These are phyloP conservation scores for Apiospora koreana DNA, from an alignment of 2,329 filamentous ascomycete genomes.

Conservation along the genomic window DNA sequence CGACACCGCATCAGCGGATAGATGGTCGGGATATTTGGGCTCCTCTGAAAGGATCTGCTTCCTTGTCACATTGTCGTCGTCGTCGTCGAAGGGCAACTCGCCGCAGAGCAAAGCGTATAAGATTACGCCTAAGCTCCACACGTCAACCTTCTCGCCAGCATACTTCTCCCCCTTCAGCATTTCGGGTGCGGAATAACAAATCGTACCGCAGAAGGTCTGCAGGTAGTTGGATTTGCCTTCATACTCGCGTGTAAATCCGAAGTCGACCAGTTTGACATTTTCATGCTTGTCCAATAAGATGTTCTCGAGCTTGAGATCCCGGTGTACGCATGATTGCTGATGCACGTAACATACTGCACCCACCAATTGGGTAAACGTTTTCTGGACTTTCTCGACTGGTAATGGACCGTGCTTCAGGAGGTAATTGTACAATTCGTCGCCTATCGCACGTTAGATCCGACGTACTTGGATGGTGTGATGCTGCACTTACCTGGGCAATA, in stretches of 20 bases:
- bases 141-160: conserved; percentile 95
- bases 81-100: conserved; percentile 93
- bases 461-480: too few species aligned
- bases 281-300: conserved; percentile 95
- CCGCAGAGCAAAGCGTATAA: conserved; percentile 80
- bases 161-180: conserved; percentile 99
- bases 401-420: conserved; percentile 85
- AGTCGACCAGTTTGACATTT: conserved; percentile 97
- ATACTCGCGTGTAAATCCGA: conserved; percentile 97
- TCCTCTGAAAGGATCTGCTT: conserved; percentile 82
- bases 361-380: conserved; percentile 93
- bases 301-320: conserved; percentile 94
- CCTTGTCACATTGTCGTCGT: conserved; percentile 87
- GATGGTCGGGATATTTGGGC: conserved; percentile 78
- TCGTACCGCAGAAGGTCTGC: conserved; percentile 95
- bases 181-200: conserved; percentile 96
- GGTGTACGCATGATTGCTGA: conserved; percentile 91
- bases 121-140: conserved; percentile 89
- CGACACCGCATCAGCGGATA: conserved; percentile 75
- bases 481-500: conserved; percentile 82
- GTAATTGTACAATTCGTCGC: conserved; percentile 97
- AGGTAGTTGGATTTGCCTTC: conserved; percentile 92
- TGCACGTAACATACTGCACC: conserved; percentile 96
- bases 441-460: conserved; percentile 46
- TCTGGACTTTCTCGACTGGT: conserved; percentile 83